Evolutionary conservation across 306 rosid species (phyloP), one percentile per base, ranked within the genome.

Genomic region (Dicorynia guianensis): DNA sequence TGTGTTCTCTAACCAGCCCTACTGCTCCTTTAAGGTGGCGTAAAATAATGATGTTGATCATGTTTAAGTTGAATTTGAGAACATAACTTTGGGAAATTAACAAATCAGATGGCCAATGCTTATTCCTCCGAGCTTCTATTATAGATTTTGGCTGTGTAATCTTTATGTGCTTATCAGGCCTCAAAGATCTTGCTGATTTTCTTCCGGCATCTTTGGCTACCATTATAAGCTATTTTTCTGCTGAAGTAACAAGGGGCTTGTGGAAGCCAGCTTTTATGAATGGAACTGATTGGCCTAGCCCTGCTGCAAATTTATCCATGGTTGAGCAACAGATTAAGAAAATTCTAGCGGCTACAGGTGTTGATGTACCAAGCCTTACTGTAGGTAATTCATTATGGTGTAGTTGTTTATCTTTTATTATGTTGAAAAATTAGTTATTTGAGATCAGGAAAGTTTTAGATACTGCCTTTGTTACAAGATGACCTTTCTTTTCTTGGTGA

Each of bases 211-310:
- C 98, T 52, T 86, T 95, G 84, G 98, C 88, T 59, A 72, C 98
- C 77, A 92, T 92, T 34, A 88, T 90, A 40, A 89, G 97, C 88
- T 95, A 88, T 82, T 85, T 92, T 79, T 88, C 96, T 46, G 96
- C 97, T 72, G 98, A 95, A 90, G 96, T 92, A 77, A 95, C 97
- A 34, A 82, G 97, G 67, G 98, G 97, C 76, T 82, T 92, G 81
- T 95, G 98, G 98, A 87, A 95, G 86, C 98, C 98, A 82, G 97
- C 85, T 75, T 82, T 65, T 73, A 95, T 95, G 98, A 92, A 95
- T 67, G 98, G 97, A 86, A 89, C 81, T 61, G 98, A 92, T 84
- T 95, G 98, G 98, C 98, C 97, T 48, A 95, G 96, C 88, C 97
- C 98, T 66, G 95, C 98, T n/a, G 93, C 91, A 75, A 95, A 90